Base-by-base conservation (phyloP, 495 filamentous ascomycete genomes). In the Aspergillus wentii region DNA sequence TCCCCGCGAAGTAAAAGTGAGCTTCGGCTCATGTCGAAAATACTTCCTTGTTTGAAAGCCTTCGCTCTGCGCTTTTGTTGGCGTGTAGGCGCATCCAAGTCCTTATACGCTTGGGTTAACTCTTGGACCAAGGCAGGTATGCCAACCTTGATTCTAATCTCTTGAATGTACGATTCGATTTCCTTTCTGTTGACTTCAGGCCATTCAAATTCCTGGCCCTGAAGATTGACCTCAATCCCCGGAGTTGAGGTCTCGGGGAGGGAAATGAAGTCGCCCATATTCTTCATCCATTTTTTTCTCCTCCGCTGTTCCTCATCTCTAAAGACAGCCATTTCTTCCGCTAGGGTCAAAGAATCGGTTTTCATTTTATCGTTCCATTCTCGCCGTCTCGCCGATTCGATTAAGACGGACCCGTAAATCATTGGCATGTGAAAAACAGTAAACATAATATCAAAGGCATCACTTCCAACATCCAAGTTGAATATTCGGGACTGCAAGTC, bases 41-140 rank as follows among this genome's bases (percentile, higher is more conserved):
- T 74, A 49, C 90, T 96, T 27, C 92, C 94, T 48, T 89, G 87
- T 52, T 95, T 97, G 72, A 99, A 97, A 1, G 86, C 88, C 51
- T 89, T 94, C 26, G 87, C 79, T 33, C 85, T 75, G 56, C 85
- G 87, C 30, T 78, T 74, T 50, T 80, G 77, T 52, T 86, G 85
- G 44, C 80, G 82, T 4, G 84, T 88, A 1, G 90, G 89, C 29
- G 56, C 52, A 47, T 77, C 77, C 18, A 90, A 46, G 18, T 70
- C 69, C 33, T 78, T 76, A 30, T 82, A 64, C 35, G 86, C 75
- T 22, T 80, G 71, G 14, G 83, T 75, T 19, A 89, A 57, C 23
- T 92, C 87, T 40, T 79, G 66, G 22, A 57, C 51, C 27, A 62
- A 41, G 8, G 59, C 62, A 13, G 59, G 40, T 41, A 74, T 55